These are phyloP conservation scores for Fomitopsis betulina DNA, from an alignment of 1,284 basidiomycete genomes.

Conservation along the genomic window DNA sequence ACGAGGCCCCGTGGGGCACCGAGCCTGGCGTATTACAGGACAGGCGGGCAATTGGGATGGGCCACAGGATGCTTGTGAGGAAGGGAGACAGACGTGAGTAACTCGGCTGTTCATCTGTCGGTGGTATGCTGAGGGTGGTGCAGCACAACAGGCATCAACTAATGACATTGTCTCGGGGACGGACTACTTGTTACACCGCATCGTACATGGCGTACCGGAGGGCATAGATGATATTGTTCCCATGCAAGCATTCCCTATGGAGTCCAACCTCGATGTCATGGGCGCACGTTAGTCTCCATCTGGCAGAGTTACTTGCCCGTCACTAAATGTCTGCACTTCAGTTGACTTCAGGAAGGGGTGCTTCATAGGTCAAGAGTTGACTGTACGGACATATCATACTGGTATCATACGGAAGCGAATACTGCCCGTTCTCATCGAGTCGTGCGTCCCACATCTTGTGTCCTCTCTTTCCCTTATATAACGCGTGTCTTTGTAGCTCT, in stretches of 20 bases:
- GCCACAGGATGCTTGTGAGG: slow-evolving; percentile 60
- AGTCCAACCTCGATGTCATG: slow-evolving; percentile 92
- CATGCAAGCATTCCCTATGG: slow-evolving; percentile 83
- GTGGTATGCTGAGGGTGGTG: slow-evolving; percentile 9
- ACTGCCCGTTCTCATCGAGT: slow-evolving; percentile 64
- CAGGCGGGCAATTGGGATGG: slow-evolving; percentile 75
- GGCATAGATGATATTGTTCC: slow-evolving; percentile 77
- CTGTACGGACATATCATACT: slow-evolving; percentile 94
- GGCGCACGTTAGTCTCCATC: slow-evolving; percentile 64
- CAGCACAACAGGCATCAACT: slow-evolving; percentile 51
- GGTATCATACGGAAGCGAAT: slow-evolving; percentile 91
- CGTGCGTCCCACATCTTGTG: not conserved
- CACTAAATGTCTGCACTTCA: slow-evolving; percentile 27
- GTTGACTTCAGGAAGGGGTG: slow-evolving; percentile 98
- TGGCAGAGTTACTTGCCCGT: not conserved
- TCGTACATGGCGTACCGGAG: slow-evolving; percentile 85
- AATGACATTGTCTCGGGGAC: slow-evolving; percentile 49
- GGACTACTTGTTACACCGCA: slow-evolving; percentile 77
- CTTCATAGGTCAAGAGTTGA: slow-evolving; percentile 97
- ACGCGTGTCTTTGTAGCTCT: not conserved
- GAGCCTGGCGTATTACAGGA: slow-evolving; percentile 54
- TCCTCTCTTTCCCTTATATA: not conserved
- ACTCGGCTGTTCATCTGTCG: not conserved
- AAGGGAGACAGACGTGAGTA: slow-evolving; percentile 73
- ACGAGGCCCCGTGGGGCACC: slow-evolving; percentile 60